Evolutionary conservation across 345 rosid genomes (phyloP), one percentile per base, ranked within the genome.

Genomic region (Luvunga scandens): DNA sequence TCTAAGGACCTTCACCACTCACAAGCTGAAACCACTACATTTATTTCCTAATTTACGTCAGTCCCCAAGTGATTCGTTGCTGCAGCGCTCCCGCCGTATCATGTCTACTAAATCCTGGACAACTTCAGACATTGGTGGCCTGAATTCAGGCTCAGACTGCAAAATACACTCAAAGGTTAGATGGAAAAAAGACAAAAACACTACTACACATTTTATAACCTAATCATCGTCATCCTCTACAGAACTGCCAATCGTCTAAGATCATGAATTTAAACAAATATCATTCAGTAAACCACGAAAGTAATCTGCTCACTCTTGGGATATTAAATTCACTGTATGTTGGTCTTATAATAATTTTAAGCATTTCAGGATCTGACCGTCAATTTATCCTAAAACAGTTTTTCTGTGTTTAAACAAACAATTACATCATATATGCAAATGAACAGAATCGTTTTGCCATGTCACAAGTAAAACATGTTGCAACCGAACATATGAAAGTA

Each of bases 91-190:
- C 82, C 93, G 86, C 76, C 90, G 78, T 71, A 93, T 89, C 91
- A 97, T 93, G 87, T 88, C 93, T 77, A 78, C 56, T 53, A 97
- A 90, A 83, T 97, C 98, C 85, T 97, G 99, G 63, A 94, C 99
- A 68, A 97, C 99, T 84, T 86, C 94, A 50, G 98, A 93, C 99
- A 97, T 93, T 56, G 60, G 86, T 5, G 98, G 93, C 89, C 99
- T 87, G 82, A 87, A 97, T 76, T 88, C 90, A 39, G 98, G 99
- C 72, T 88, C 86, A 71, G 92, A 83, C 98, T 96, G 90, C 81
- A 85, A 76, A 55, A 81, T 7, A 31, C 22, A 27, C 16, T 21
- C 48, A 3, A 8, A 69, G 22, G 57, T 82, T 19, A 71, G 69
- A 71, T 27, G 14, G 16, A 30, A 16, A 30, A 38, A 36, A 30